A percentile compares a stretch with the other conserved stretches of the same genome.
These are phyloP conservation scores for Aspergillus niger DNA, from an alignment of 2,329 filamentous ascomycete species.

Conservation along the genomic window DNA sequence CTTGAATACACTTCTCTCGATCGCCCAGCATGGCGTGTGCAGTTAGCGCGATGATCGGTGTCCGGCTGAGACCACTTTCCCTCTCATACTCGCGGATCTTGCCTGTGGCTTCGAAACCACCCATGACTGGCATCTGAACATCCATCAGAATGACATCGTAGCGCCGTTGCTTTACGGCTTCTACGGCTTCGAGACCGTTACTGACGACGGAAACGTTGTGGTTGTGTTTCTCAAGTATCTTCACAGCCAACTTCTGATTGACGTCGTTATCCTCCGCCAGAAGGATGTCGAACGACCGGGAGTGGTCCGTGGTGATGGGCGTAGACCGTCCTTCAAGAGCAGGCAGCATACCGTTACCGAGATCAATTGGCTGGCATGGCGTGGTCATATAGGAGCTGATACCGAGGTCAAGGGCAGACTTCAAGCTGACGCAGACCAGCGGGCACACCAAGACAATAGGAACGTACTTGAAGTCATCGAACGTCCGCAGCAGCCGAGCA, in stretches of 20 bases:
- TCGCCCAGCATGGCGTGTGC: slow-evolving; percentile 99
- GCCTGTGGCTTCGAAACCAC: slow-evolving; percentile 93
- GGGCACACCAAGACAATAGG: slow-evolving; percentile 91
- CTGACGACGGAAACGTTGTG: slow-evolving; percentile 71
- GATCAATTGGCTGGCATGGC: slow-evolving; percentile 87
- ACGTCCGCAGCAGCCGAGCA: slow-evolving; percentile 77
- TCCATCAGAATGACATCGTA: slow-evolving; percentile 99
- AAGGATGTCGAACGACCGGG: slow-evolving; percentile 91
- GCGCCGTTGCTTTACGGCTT: slow-evolving; percentile 86
- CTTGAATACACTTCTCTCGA: slow-evolving; percentile 95
- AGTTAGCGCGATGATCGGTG: slow-evolving; percentile 94
- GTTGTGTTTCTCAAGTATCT: slow-evolving; percentile 96
- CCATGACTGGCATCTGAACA: slow-evolving; percentile 99
- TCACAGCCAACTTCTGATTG: slow-evolving; percentile 92
- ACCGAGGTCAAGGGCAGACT: slow-evolving; percentile 89
- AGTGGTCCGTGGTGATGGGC: slow-evolving; percentile 88
- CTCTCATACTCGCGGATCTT: slow-evolving; percentile 96
- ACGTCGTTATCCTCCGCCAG: slow-evolving; percentile 96
- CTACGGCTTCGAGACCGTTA: slow-evolving; percentile 90
- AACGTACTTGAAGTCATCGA: slow-evolving; percentile 97
- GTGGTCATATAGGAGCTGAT: slow-evolving; percentile 99
- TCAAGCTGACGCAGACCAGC: slow-evolving; percentile 85
- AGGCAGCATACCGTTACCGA: slow-evolving; percentile 94
- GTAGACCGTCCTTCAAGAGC: slow-evolving; percentile 91
- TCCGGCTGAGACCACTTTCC: slow-evolving; percentile 74